Base-by-base conservation (phyloP, 2,329 filamentous ascomycete genomes). In the Talaromyces sp. region DNA sequence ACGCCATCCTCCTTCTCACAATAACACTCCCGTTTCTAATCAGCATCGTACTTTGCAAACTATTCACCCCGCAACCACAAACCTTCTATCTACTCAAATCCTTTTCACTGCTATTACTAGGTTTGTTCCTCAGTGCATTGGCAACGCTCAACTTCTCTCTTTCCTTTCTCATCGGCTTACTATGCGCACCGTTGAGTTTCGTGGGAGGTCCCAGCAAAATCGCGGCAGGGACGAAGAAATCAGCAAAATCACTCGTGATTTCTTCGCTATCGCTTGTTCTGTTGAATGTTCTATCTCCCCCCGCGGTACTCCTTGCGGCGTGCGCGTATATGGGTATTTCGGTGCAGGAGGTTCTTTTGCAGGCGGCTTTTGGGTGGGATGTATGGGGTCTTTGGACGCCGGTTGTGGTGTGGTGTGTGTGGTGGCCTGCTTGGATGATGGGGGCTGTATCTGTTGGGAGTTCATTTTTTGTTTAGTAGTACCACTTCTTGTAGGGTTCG, bases 91-190 rank as follows among this genome's bases (percentile, higher is more conserved):
- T 97, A 53, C 85, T 91, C 63, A 92, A 95, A 70, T 94, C 88
- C 59, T 91, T 97, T 77, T 96, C 91, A 5, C 84, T 97, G n/a
- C 84, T 99, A 11, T 80, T 96, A 9, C 83, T 97, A 0, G 94
- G 94, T 66, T 89, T 97, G 78, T 92, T 91, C 66, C 85, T 99
- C 63, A 92, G 92, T 11, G 88, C 92, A 0, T 87, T 99, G 11
- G 93, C 94, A 2, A 99, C 93, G 0, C 83, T 99, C 53, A 99
- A 99, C 75, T 99, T 99, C 79, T 91, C 89, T 2, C 85, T 97
- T 13, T 87, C 91, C 50, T 87, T 97, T 69, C 79, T 96, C 37
- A 80, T 97, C 53, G 94, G 94, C 37, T 77, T 97, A 2, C 77
- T 93, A 46, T 85, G 89, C 43, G 78, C 84, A 3, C 93, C 93